Evolutionary conservation across 2,329 filamentous ascomycete genomes (phyloP), one percentile per base, ranked within the genome.

Genomic region (Colletotrichum phormii): DNA sequence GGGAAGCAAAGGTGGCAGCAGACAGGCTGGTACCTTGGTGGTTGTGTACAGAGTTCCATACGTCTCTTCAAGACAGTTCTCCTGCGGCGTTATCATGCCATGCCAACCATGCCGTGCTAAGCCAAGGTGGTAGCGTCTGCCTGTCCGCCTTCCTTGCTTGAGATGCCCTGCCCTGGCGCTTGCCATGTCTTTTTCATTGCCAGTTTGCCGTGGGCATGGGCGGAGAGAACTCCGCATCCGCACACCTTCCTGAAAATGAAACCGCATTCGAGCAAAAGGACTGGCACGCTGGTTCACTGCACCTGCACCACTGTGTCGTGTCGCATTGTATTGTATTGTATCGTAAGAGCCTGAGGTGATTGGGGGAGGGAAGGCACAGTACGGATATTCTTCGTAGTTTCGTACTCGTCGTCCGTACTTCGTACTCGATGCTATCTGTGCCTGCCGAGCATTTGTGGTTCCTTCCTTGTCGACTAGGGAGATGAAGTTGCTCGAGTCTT

Each of bases 151-250:
- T 42, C 57, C 58, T 60, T 60, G 35, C 58, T 26, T 13, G 1
- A 29, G 22, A 46, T 15, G 60, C 60, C 37, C 60, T 53, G 26
- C 46, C 60, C 42, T 51, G 42, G 42, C 58, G 42, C 60, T 31
- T 62, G 42, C 42, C 60, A 31, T 9, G 60, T 62, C 60, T 62
- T 49, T 46, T 46, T n/a, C 11, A 12, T 53, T 33, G 29, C 53
- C 24, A 55, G 22, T 26, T 29, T 59, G 22, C 6, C 6, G 12
- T 26, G 31, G 13, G n/a, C 37, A 11, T 33, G 60, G 53, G 53
- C 65, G 65, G 69, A 72, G 69, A 63, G 65, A 72, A 68, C 69
- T 72, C 69, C 69, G 69, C 64, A 68, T 13, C 46, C 26, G 33
- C 59, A 69, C 59, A 46, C 65, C 54, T 72, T 64, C 65, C 59